phyloP scores from a whole-genome alignment of 495 filamentous ascomycete species.

The Monascus purpureus region DNA sequence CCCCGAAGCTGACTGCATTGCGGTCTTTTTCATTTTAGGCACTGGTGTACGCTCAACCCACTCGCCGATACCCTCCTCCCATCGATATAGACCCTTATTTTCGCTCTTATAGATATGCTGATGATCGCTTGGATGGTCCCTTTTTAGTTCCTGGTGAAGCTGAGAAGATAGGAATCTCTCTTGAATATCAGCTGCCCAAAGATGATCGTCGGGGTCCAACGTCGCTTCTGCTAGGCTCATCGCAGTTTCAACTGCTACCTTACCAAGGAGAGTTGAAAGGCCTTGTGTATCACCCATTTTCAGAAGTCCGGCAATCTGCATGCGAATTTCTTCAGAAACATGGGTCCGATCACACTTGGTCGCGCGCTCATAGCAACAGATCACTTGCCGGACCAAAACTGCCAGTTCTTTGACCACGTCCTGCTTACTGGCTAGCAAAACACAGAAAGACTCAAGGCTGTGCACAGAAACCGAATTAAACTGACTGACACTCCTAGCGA shows the following conservation, averaged over 20 bases:
- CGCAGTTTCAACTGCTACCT: slow-evolving; percentile 32
- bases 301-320: slow-evolving; percentile 17
- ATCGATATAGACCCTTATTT: slow-evolving; percentile 25
- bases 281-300: slow-evolving; percentile 9
- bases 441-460: slow-evolving; percentile 12
- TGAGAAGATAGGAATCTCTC: slow-evolving; percentile 16
- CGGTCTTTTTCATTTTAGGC: slow-evolving; percentile 7
- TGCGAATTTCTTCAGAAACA: slow-evolving; percentile 14
- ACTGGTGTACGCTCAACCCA: slow-evolving; percentile 37
- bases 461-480: slow-evolving; percentile 6
- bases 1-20: slow-evolving; percentile 3
- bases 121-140: not conserved
- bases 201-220: slow-evolving; percentile 31
- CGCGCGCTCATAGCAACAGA: slow-evolving; percentile 19
- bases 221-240: slow-evolving; percentile 34
- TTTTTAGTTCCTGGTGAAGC: not conserved
- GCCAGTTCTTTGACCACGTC: slow-evolving; percentile 25
- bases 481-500: slow-evolving; percentile 1
- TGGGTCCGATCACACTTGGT: slow-evolving; percentile 11
- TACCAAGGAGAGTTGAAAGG: slow-evolving; percentile 18
- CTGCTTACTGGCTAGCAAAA: slow-evolving; percentile 14
- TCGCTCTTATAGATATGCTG: too few relatives aligned
- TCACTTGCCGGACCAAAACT: slow-evolving; percentile 19
- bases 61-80: slow-evolving; percentile 42
- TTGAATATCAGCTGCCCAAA: slow-evolving; percentile 35